These are phyloP conservation scores for Fusarium heterosporum DNA, from an alignment of 2,329 filamentous ascomycete species.

Conservation along the genomic window DNA sequence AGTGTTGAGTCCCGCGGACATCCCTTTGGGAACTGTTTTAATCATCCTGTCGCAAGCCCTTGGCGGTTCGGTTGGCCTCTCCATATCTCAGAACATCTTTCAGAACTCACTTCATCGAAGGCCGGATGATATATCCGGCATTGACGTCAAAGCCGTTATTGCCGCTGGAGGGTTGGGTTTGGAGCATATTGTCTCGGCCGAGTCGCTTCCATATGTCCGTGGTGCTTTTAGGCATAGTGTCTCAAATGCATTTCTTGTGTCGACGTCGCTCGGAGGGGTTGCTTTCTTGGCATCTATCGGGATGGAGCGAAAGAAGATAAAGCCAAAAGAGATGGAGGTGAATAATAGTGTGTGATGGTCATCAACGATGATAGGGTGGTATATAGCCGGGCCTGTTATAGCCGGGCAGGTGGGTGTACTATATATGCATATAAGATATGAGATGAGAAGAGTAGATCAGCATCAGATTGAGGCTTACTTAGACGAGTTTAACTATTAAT, in stretches of 20 bases:
- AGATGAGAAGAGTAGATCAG: not conserved
- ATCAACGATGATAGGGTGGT: not conserved
- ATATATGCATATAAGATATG: not conserved
- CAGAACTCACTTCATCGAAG: slow-evolving; percentile 21
- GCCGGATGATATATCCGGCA: slow-evolving; percentile 9
- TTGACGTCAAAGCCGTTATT: slow-evolving; percentile 26
- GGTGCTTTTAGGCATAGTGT: slow-evolving; percentile 32
- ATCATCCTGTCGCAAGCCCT: slow-evolving; percentile 60
- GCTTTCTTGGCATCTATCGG: slow-evolving; percentile 37
- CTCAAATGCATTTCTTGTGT: slow-evolving; percentile 37
- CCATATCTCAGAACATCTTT: slow-evolving; percentile 40
- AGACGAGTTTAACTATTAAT: not conserved
- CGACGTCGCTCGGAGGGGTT: slow-evolving; percentile 29
- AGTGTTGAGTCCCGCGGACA: slow-evolving; percentile 54
- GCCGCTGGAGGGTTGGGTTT: slow-evolving; percentile 30
- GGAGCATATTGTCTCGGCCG: slow-evolving; percentile 23
- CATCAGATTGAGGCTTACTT: not conserved
- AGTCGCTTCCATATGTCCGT: slow-evolving; percentile 20
- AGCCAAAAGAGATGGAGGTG: slow-evolving; percentile 17
- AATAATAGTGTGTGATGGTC: not conserved
- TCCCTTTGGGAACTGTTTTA: slow-evolving; percentile 57
- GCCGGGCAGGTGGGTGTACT: not conserved
- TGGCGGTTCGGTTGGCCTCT: slow-evolving; percentile 51
- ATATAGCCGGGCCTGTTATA: slow-evolving; percentile 10
- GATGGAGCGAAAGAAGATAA: slow-evolving; percentile 35